Base-by-base conservation (phyloP, 768 basidiomycete species). In the Dendrothele bispora region DNA sequence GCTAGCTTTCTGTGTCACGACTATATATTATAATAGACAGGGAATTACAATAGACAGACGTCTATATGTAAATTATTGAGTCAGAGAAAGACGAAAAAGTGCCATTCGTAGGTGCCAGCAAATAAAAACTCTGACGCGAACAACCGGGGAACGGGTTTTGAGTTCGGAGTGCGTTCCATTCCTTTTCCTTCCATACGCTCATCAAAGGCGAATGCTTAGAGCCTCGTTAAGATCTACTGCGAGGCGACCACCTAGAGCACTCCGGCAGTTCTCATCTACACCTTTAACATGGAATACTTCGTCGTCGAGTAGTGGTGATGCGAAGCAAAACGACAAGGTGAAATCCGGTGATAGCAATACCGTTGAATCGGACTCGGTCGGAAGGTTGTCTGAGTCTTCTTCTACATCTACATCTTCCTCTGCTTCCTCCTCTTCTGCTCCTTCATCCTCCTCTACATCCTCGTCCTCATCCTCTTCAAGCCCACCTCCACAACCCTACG, bases 381-480 rank as follows among this genome's bases (percentile, higher is more conserved):
- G n/a, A n/a, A n/a, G n/a, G n/a, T n/a, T n/a, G n/a, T n/a, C n/a
- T n/a, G n/a, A n/a, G n/a, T 41, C 27, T 18, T 30, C 46, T 8
- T 42, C 47, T 24, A n/a, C 39, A n/a, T 48, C 47, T n/a, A 22
- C 30, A 35, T 25, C 44, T 14, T 7, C 44, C 18, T 20, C 44
- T 32, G 15, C 43, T 20, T 34, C 43, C 15, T 18, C 43, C 1
- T 24, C 39, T 14, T 35, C 39, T 17, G 25, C 48, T 18, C 21
- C 15, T 22, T 42, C 28, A 17, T 11, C 18, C 6, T 21, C 42
- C 7, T 1, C n/a, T n/a, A n/a, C n/a, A 7, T 14, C 10, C 26
- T 35, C 32, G 18, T 5, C 10, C 11, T 12, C 12, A 44, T 4
- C 40, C 4, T 24, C 68, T 70, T 29, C 59, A 61, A 51, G 67